Base-by-base conservation (phyloP, 352 stramenopile species). In the Globisporangium canariense region DNA sequence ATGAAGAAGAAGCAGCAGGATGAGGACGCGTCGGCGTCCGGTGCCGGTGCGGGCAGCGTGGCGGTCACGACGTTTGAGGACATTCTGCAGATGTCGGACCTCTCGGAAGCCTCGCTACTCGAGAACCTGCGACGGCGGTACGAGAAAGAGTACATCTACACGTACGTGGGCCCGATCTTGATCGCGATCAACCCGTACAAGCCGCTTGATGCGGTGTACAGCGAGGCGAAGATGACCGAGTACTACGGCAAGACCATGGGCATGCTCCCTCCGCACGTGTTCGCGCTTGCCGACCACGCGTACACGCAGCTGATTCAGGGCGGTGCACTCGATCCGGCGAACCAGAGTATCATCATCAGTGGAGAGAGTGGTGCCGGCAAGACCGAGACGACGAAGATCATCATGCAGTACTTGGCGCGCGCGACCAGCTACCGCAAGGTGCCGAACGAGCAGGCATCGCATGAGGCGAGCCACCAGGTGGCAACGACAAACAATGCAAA, bases 121-220 rank as follows among this genome's bases (percentile, higher is more conserved):
- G 81, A 88, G 4, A 96, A 96, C 57, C 69, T 98, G 60, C 79
- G 88, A 28, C 76, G 78, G 45, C 89, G 93, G n/a, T 98, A 97
- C 79, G 88, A 97, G 58, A 81, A 94, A 55, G 87, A 97, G 68
- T 64, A 89, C 57, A 98, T 98, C 67, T 98, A 98, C 78, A 98
- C 94, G 63, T 97, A 95, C 67, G 91, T 97, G 13, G 91, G 91
- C 0, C 79, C 85, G 34, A 97, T 97, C 62, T 60, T 97, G 54
- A 94, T 97, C 54, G 90, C 86, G 54, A 96, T 97, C 67, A 97
- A 97, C 74, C 91, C 91, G 66, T 97, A 97, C 77, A 91, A 95
- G 69, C 70, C 75, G 49, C 74, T 97, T 9, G 78, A 84, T 55
- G 63, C 62, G 20, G 62, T 78, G 50, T 97, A 96, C 65, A 85